Conservation (phyloP, 2,329 filamentous ascomycete genomes). For the Thelonectria olida region DNA sequence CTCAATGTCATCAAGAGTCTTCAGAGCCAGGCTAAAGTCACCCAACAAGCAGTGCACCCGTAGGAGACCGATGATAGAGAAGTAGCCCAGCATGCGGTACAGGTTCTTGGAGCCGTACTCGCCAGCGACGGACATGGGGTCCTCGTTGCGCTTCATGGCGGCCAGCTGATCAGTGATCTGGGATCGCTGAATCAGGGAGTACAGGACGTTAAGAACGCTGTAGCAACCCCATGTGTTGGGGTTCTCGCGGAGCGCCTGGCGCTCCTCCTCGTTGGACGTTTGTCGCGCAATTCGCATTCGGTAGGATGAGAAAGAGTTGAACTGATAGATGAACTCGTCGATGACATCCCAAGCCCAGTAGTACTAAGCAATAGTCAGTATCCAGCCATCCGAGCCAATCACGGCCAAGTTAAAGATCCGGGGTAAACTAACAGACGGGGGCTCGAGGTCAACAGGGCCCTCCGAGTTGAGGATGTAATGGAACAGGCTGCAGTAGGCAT, state of each 20-base stretch:
- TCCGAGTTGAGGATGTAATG: slow-evolving; percentile 99
- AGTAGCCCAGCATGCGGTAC: slow-evolving; percentile 99
- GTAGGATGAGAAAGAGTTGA: slow-evolving; percentile 99
- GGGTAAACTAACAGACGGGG: slow-evolving; percentile 81
- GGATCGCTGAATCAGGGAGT: slow-evolving; percentile 97
- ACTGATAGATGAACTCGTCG: slow-evolving; percentile 99
- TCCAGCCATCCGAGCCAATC: slow-evolving; percentile 19
- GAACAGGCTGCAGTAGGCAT: slow-evolving; percentile 99
- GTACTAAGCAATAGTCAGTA: slow-evolving; percentile 67
- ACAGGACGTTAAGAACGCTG: slow-evolving; percentile 98
- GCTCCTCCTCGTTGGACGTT: slow-evolving; percentile 89
- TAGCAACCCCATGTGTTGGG: slow-evolving; percentile 99
- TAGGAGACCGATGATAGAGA: slow-evolving; percentile 97
- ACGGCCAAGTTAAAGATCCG: slow-evolving; percentile 9
- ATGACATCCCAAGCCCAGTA: slow-evolving; percentile 99
- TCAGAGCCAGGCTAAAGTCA: slow-evolving; percentile 97
- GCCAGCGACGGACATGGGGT: slow-evolving; percentile 85
- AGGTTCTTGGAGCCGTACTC: slow-evolving; percentile 95
- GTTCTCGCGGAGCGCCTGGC: slow-evolving; percentile 90
- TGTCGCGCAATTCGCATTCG: slow-evolving; percentile 88
- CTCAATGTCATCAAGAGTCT: slow-evolving; percentile 99
- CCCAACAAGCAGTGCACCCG: slow-evolving; percentile 96
- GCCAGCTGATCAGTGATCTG: slow-evolving; percentile 98
- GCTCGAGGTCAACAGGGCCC: slow-evolving; percentile 96
- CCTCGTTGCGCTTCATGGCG: slow-evolving; percentile 93